These are phyloP conservation scores for Russula vinacea DNA, from an alignment of 768 basidiomycete species.

Conservation along the genomic window DNA sequence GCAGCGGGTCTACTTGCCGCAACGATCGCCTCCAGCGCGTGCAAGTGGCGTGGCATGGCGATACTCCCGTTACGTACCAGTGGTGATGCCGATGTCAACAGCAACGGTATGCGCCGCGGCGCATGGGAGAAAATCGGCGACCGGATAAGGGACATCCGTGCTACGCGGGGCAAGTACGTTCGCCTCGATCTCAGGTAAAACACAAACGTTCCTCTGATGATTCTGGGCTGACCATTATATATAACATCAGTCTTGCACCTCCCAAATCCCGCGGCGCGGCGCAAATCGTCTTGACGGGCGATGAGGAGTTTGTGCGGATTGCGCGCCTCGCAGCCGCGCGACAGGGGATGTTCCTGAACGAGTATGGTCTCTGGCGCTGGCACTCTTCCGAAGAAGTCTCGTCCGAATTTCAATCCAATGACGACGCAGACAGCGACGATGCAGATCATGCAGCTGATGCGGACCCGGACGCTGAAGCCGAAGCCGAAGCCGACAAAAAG, in stretches of 20 bases:
- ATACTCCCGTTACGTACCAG: slow-evolving; percentile 43
- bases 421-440: not conserved
- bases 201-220: not conserved
- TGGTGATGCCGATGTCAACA: not conserved
- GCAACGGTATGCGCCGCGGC: slow-evolving; percentile 10
- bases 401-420: not conserved
- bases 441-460: not conserved
- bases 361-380: slow-evolving; percentile 67
- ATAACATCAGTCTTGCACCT: slow-evolving; percentile 43
- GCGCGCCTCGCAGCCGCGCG: slow-evolving; percentile 44
- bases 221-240: not conserved
- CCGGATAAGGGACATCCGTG: slow-evolving; percentile 33
- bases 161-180: slow-evolving; percentile 32
- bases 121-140: slow-evolving; percentile 35
- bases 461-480: not conserved
- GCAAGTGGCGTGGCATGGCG: slow-evolving; percentile 53
- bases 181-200: slow-evolving; percentile 34
- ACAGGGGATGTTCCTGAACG: slow-evolving; percentile 52
- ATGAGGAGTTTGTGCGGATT: slow-evolving; percentile 46
- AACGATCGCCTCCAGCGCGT: slow-evolving; percentile 35
- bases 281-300: slow-evolving; percentile 55
- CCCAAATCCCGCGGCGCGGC: slow-evolving; percentile 52
- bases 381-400: slow-evolving; percentile 27
- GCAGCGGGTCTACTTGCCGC: slow-evolving; percentile 47
- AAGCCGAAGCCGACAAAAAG: too few relatives aligned